phyloP scores from a whole-genome alignment of 805 yeast species.

The Spathaspora hagerdaliae region DNA sequence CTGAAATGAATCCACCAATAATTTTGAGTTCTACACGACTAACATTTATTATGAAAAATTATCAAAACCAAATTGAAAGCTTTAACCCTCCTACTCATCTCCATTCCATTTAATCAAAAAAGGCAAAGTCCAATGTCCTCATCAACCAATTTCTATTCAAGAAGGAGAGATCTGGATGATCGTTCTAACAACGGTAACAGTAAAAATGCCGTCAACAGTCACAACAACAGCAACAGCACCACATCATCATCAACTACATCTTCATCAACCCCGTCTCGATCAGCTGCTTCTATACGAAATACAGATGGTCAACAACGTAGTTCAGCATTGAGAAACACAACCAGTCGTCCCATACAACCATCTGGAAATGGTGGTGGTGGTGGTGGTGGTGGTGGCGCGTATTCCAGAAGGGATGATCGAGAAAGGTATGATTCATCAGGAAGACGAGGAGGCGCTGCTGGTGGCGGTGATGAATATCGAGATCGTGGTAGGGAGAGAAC shows the following conservation, averaged over 20 bases:
- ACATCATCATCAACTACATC: not conserved
- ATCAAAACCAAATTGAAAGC: too few species aligned
- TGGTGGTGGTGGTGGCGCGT: not conserved
- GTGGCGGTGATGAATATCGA: not conserved
- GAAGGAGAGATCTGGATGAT: constrained; percentile 3
- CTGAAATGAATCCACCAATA: too few species aligned
- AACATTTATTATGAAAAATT: too few species aligned
- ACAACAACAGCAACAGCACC: not conserved
- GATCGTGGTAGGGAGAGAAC: constrained; percentile 4
- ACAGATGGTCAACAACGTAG: not conserved
- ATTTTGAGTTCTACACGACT: too few species aligned
- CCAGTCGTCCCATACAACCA: not conserved
- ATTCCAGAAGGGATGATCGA: not conserved
- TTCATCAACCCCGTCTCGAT: not conserved
- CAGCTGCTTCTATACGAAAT: not conserved
- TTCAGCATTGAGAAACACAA: not conserved
- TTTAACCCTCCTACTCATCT: too few species aligned
- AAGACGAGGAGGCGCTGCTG: too few species aligned
- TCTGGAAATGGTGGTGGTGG: constrained; percentile 1
- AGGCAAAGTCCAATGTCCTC: not conserved
- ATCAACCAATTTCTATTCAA: constrained; percentile 1
- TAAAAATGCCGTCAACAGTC: not conserved
- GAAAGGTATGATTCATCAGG: not conserved
- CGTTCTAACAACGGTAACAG: not conserved
- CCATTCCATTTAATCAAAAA: too few species aligned